Conservation (phyloP, 805 yeast species). For the Yarrowia sp. region DNA sequence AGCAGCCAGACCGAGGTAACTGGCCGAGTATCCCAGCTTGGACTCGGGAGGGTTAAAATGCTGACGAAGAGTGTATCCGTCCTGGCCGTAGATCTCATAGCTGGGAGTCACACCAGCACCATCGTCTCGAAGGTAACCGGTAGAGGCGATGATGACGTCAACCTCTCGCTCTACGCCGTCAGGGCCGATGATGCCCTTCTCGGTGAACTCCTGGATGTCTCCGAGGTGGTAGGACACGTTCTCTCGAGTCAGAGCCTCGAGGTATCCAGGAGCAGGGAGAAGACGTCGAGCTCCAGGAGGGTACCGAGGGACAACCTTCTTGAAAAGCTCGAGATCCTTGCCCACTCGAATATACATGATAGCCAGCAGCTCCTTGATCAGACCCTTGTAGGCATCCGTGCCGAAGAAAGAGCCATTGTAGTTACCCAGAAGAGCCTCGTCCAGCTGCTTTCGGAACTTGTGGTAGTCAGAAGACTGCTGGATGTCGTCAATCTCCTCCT, state of each 20-base stretch:
- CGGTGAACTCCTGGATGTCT: constrained; percentile 30
- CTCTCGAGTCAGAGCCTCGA: constrained; percentile 30
- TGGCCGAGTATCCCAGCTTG: constrained; percentile 15
- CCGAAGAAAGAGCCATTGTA: constrained; percentile 27
- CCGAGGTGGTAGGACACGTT: constrained; percentile 28
- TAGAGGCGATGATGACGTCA: constrained; percentile 28
- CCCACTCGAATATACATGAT: constrained; percentile 29
- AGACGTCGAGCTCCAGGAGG: constrained; percentile 31
- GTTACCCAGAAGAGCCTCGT: constrained; percentile 26
- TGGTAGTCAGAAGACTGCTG: constrained; percentile 30
- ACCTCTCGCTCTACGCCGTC: constrained; percentile 28
- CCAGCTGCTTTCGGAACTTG: constrained; percentile 34
- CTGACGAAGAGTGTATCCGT: constrained; percentile 17
- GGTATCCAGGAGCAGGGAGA: constrained; percentile 30
- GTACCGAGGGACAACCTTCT: constrained; percentile 30
- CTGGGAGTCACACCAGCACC: constrained; percentile 24
- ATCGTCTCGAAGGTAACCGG: constrained; percentile 27
- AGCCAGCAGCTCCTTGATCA: constrained; percentile 28
- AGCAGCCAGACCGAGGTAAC: constrained; percentile 28
- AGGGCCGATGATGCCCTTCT: constrained; percentile 29
- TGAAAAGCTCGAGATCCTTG: constrained; percentile 28
- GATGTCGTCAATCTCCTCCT: constrained; percentile 29
- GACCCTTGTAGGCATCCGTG: constrained; percentile 17
- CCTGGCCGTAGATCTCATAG: constrained; percentile 23
- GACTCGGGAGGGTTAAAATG: constrained; percentile 22